Percentiles rank a stretch among this genome's conserved stretches.
These are phyloP conservation scores for Fomes fomentarius DNA, from an alignment of 1,284 basidiomycete genomes.

Conservation along the genomic window DNA sequence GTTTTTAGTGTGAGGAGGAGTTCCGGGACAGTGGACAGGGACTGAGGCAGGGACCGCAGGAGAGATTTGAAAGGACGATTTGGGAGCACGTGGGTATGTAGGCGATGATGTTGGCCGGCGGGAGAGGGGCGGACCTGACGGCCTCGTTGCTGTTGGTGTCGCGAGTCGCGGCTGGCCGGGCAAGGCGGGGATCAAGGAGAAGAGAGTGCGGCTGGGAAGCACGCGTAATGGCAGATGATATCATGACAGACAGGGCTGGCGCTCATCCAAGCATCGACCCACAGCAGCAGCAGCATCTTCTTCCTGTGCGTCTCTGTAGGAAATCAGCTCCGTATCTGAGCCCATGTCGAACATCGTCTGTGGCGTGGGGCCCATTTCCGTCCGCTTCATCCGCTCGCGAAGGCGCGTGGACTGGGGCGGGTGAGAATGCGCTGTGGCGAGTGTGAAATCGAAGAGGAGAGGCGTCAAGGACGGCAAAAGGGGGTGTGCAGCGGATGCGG, in stretches of 20 bases:
- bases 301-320: neutral
- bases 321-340: neutral
- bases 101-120: neutral
- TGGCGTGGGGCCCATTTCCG: neutral
- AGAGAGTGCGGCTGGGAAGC: neutral
- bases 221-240: conserved; percentile 1
- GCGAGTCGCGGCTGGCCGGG: neutral
- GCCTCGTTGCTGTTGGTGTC: neutral
- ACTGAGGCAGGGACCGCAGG: no score
- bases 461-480: neutral
- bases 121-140: neutral
- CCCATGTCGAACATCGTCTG: neutral
- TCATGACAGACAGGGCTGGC: conserved; percentile 2
- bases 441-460: neutral
- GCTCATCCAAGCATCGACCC: no score
- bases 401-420: neutral
- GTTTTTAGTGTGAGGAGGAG: no score
- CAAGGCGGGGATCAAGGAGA: no score
- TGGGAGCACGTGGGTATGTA: no score
- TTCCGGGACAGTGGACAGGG: no score
- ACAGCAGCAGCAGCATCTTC: no score
- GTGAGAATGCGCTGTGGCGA: neutral
- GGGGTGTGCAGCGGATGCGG: neutral
- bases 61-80: no score
- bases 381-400: no score